phyloP scores from a whole-genome alignment of 352 stramenopile genomes.

The Globisporangium irregulare region DNA sequence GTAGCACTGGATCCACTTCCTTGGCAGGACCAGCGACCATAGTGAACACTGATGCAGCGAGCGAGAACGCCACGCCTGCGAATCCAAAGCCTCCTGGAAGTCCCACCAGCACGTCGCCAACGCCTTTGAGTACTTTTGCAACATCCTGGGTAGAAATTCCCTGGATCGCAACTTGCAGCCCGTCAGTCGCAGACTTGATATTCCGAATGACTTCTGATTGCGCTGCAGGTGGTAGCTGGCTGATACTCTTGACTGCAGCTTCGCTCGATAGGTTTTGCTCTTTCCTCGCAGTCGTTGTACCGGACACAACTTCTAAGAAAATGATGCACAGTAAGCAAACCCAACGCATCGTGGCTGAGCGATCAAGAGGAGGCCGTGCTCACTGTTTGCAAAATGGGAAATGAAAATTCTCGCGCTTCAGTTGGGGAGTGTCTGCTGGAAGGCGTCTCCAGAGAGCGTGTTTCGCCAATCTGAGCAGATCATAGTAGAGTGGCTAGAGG shows the following conservation, averaged over 20 bases:
- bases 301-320: neutral
- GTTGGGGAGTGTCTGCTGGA: neutral
- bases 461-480: neutral
- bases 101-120: slow-evolving; percentile 33
- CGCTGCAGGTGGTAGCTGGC: slow-evolving; percentile 7
- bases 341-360: slow-evolving; percentile 9
- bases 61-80: slow-evolving; percentile 41
- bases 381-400: neutral
- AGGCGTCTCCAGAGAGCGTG: neutral
- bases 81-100: slow-evolving; percentile 33
- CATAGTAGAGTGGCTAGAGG: neutral
- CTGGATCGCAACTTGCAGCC: slow-evolving; percentile 38
- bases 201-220: slow-evolving; percentile 23
- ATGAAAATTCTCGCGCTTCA: neutral
- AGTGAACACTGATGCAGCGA: slow-evolving; percentile 37
- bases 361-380: neutral
- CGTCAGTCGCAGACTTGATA: slow-evolving; percentile 41
- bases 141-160: slow-evolving; percentile 26
- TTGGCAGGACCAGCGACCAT: slow-evolving; percentile 3
- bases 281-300: neutral
- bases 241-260: slow-evolving; percentile 26
- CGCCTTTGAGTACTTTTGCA: slow-evolving; percentile 36
- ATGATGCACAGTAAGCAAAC: neutral
- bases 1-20: slow-evolving; percentile 32
- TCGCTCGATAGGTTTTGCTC: neutral